Evolutionary conservation across 2,329 filamentous ascomycete species (phyloP).

Genomic region (Geosmithia morbida): DNA sequence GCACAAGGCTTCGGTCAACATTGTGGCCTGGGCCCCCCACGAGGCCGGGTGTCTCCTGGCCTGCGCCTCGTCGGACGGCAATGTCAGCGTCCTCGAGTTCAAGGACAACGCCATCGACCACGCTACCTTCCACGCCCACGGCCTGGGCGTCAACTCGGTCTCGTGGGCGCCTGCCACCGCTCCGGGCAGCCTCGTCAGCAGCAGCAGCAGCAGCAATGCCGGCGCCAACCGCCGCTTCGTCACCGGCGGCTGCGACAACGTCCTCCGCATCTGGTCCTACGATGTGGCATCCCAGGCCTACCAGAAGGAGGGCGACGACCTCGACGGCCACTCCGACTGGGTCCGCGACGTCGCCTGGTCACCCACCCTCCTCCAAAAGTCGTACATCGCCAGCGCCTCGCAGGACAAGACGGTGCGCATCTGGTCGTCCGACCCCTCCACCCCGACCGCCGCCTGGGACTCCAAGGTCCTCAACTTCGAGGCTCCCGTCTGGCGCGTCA

Average conservation of each 20-base stretch:
- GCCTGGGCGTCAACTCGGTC: slow-evolving; percentile 87
- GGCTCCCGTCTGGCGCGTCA: slow-evolving; percentile 84
- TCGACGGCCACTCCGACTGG: slow-evolving; percentile 86
- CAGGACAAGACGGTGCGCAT: slow-evolving; percentile 97
- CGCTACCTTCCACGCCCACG: slow-evolving; percentile 80
- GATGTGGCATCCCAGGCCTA: slow-evolving; percentile 48
- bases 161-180: slow-evolving; percentile 82
- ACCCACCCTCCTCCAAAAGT: slow-evolving; percentile 86
- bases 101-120: slow-evolving; percentile 90
- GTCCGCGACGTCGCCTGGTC: slow-evolving; percentile 96
- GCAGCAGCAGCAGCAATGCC: slow-evolving; percentile 40
- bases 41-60: slow-evolving; percentile 90
- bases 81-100: slow-evolving; percentile 90
- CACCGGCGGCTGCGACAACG: slow-evolving; percentile 86
- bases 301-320: slow-evolving; percentile 45
- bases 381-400: slow-evolving; percentile 88
- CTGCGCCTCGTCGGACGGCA: slow-evolving; percentile 86
- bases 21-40: slow-evolving; percentile 94
- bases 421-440: slow-evolving; percentile 63
- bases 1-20: slow-evolving; percentile 93
- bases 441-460: slow-evolving; percentile 57
- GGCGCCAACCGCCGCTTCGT: slow-evolving; percentile 69
- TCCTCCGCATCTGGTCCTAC: slow-evolving; percentile 86
- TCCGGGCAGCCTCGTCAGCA: slow-evolving; percentile 74
- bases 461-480: slow-evolving; percentile 80